Conservation (phyloP, 352 stramenopile species). For the Pythium aphanidermatum region DNA sequence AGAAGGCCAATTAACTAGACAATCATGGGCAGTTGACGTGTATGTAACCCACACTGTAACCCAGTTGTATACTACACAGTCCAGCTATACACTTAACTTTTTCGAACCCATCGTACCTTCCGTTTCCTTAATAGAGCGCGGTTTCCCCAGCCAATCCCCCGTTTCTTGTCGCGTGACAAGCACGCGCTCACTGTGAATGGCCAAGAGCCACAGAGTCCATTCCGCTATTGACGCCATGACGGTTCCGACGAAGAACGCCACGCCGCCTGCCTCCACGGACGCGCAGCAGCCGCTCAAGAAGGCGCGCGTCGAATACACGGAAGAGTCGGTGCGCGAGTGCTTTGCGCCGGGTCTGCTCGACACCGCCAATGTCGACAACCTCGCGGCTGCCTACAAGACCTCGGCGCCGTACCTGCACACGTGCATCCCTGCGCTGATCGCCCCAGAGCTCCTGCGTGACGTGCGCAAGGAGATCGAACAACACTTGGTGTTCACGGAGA, state of each 20-base stretch:
- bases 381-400: conserved; percentile 18
- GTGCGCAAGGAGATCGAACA: conserved; percentile 73
- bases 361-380: conserved; percentile 13
- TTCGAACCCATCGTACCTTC: no score
- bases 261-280: background rate
- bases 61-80: background rate
- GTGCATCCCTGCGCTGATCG: conserved; percentile 21
- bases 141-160: conserved; percentile 6
- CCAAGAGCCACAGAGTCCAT: no score
- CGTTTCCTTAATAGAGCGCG: conserved; percentile 6
- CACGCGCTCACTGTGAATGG: conserved; percentile 4
- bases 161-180: conserved; percentile 5
- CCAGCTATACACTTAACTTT: no score
- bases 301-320: conserved; percentile 12
- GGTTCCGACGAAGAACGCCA: conserved; percentile 8
- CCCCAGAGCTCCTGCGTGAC: conserved; percentile 17
- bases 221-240: no score
- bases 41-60: no score
- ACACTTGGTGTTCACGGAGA: conserved; percentile 87
- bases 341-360: conserved; percentile 17
- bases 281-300: conserved; percentile 15
- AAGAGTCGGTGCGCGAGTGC: conserved; percentile 8
- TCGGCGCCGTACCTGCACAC: conserved; percentile 21
- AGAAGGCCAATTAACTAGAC: conserved; percentile 23
- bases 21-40: no score